These are phyloP conservation scores for Pichia sp. DNA, from an alignment of 1,139 yeast species.

Conservation along the genomic window DNA sequence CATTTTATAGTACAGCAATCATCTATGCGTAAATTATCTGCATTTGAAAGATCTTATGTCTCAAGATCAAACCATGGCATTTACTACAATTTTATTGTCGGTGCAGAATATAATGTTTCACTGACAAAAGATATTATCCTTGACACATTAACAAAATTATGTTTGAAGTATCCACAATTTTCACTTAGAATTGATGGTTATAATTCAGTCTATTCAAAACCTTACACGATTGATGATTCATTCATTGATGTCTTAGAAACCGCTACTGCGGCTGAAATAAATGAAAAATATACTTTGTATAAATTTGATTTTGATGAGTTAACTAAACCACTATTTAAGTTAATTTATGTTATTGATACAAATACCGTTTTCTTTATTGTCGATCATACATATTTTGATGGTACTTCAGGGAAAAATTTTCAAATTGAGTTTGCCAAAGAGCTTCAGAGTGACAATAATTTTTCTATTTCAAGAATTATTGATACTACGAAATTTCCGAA, in stretches of 20 bases:
- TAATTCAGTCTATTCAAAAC: neutral
- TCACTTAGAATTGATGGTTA: neutral
- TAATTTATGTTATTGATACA: slow-evolving; percentile 5
- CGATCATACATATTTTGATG: slow-evolving; percentile 37
- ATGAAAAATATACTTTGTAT: slow-evolving; percentile 1
- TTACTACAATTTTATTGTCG: slow-evolving; percentile 4
- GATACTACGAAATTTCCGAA: neutral
- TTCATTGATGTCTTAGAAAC: slow-evolving; percentile 3
- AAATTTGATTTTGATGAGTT: slow-evolving; percentile 2
- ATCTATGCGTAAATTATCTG: neutral
- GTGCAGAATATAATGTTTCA: neutral
- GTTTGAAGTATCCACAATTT: slow-evolving; percentile 2
- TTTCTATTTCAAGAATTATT: neutral
- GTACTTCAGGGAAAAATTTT: slow-evolving; percentile 33
- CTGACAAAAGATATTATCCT: neutral
- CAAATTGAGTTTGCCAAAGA: slow-evolving; percentile 19
- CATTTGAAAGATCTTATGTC: neutral
- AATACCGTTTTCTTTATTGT: slow-evolving; percentile 27
- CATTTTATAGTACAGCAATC: neutral
- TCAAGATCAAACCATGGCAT: neutral
- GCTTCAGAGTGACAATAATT: neutral
- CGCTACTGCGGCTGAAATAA: neutral
- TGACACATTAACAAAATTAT: neutral
- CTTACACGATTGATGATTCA: neutral
- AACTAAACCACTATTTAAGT: slow-evolving; percentile 15